Evolutionary conservation across 208 protist genomes (phyloP), one percentile per base, ranked within the genome.

Genomic region (Wallacemonas collosoma): DNA sequence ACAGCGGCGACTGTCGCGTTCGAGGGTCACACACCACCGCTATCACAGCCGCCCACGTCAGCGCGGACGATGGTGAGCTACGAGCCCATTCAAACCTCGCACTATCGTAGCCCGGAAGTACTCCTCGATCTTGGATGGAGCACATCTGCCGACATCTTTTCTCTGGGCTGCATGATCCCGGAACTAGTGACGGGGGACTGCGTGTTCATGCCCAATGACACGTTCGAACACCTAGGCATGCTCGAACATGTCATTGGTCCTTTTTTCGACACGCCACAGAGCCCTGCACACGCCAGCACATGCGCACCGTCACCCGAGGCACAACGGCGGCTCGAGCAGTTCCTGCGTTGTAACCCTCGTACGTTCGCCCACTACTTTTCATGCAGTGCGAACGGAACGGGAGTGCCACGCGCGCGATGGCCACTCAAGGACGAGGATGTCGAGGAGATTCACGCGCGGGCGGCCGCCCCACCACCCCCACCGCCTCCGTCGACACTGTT

Each of bases 81-180:
- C 76, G 76, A 83, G 68, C 79, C 81, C 2, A 93, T 95, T 41
- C 88, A 92, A 50, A 95, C 90, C 40, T 85, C 80, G 26, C 88
- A 95, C 78, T 95, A 95, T 71, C 79, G 87, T 67, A 89, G 83
- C 55, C 79, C 87, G 2, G 88, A 95, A 68, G 88, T 93, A n/a
- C 53, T 95, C n/a, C 79, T 95, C 38, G 84, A 79, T 11, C 69
- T 88, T 43, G 90, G 90, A 8, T 95, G 90, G 88, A 79, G 44
- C 56, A 69, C 71, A 54, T 87, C 83, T 2, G 81, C 88, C 2
- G 90, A 95, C 65, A 81, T 95, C 41, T 95, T 86, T 71, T 93
- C 88, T 2, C 72, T 95, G 35, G 90, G 90, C 26, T 93, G 88
- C 76, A 95, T 95, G 79, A 91, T 95, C 26, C 81, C 82, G 0